Evolutionary conservation across 2,329 filamentous ascomycete species (phyloP).

Genomic region (Phialemonium atrogriseum): DNA sequence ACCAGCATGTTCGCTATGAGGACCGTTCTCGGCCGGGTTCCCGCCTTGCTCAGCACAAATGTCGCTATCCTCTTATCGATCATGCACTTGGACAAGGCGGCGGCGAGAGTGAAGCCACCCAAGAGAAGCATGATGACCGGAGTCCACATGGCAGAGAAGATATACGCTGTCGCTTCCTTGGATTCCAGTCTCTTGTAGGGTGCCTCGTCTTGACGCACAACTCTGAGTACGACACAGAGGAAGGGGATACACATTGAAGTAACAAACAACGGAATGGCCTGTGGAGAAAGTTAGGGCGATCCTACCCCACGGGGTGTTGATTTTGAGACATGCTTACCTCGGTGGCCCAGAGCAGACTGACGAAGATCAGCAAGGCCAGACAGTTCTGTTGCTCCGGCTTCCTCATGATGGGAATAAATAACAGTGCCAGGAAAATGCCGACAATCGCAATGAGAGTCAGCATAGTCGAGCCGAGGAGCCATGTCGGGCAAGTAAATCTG

Average conservation of each 20-base stretch:
- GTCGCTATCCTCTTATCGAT: slow-evolving; percentile 97
- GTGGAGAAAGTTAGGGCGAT: background rate
- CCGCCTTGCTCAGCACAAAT: slow-evolving; percentile 91
- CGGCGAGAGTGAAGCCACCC: slow-evolving; percentile 91
- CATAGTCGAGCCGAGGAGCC: slow-evolving; percentile 78
- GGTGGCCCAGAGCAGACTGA: slow-evolving; percentile 92
- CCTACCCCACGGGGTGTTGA: background rate
- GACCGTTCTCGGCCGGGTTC: slow-evolving; percentile 80
- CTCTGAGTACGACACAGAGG: slow-evolving; percentile 75
- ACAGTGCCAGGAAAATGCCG: slow-evolving; percentile 62
- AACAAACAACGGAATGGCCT: slow-evolving; percentile 94
- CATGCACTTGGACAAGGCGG: slow-evolving; percentile 91
- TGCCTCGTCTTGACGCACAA: slow-evolving; percentile 67
- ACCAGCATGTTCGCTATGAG: slow-evolving; percentile 98
- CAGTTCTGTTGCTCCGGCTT: slow-evolving; percentile 92
- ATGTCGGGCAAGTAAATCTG: slow-evolving; percentile 64
- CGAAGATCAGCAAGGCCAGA: slow-evolving; percentile 84
- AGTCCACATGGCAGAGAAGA: slow-evolving; percentile 97
- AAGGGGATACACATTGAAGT: slow-evolving; percentile 93
- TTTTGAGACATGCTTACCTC: slow-evolving; percentile 51
- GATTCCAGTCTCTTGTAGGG: slow-evolving; percentile 65
- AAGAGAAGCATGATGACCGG: slow-evolving; percentile 97
- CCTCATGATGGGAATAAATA: slow-evolving; percentile 75
- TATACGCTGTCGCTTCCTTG: slow-evolving; percentile 71
- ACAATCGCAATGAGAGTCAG: slow-evolving; percentile 65